Evolutionary conservation across 805 yeast genomes (phyloP).

Genomic region (Hanseniaspora jakobsenii): DNA sequence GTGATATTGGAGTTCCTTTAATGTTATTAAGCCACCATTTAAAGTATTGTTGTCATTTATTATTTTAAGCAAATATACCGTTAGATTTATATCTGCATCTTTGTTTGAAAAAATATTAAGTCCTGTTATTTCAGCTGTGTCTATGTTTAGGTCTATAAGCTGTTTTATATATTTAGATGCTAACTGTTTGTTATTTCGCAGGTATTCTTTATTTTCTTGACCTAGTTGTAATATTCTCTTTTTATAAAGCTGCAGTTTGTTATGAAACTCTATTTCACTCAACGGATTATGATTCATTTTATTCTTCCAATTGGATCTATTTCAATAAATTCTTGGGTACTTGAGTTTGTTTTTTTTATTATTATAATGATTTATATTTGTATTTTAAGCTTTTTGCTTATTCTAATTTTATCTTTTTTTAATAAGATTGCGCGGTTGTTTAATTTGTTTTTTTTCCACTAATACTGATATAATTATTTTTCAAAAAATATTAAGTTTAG

Average conservation of each 20-base stretch:
- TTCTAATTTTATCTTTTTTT: too few relatives aligned
- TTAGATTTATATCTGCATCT: conserved; percentile 4
- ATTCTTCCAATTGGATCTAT: background rate
- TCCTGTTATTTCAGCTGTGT: conserved; percentile 5
- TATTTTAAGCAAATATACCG: conserved; percentile 5
- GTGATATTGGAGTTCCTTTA: conserved; percentile 11
- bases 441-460: too few relatives aligned
- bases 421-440: too few relatives aligned
- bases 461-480: too few relatives aligned
- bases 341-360: too few relatives aligned
- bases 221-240: conserved; percentile 10
- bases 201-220: conserved; percentile 6
- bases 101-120: conserved; percentile 5
- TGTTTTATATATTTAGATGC: conserved; percentile 8
- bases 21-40: conserved; percentile 11
- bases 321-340: too few relatives aligned
- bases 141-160: conserved; percentile 3
- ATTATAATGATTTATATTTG: too few relatives aligned
- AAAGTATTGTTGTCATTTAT: conserved; percentile 3
- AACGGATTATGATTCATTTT: background rate
- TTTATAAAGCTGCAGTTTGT: conserved; percentile 6
- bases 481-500: too few relatives aligned
- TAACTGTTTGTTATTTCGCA: conserved; percentile 3
- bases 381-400: too few relatives aligned
- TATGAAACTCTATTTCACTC: conserved; percentile 5